phyloP scores from a whole-genome alignment of 345 rosid genomes.

The Brassica incana region DNA sequence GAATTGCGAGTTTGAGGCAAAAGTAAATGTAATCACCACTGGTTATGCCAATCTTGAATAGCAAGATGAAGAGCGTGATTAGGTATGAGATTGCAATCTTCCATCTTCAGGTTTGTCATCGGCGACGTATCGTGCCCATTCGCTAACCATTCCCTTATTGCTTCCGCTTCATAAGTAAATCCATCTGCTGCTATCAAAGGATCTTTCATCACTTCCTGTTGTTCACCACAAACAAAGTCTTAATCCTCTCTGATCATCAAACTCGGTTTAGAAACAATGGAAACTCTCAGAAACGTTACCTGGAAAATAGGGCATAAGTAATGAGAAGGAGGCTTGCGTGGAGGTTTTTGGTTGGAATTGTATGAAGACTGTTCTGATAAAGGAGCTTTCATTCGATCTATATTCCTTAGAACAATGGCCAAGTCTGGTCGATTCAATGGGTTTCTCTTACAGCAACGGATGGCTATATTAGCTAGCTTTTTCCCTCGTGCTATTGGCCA shows the following conservation, averaged over 20 bases:
- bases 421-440: slow-evolving; percentile 58
- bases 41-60: slow-evolving; percentile 76
- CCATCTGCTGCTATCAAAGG: slow-evolving; percentile 92
- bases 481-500: slow-evolving; percentile 65
- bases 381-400: slow-evolving; percentile 51
- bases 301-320: slow-evolving; percentile 90
- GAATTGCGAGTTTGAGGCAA: slow-evolving; percentile 21
- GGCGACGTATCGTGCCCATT: slow-evolving; percentile 86
- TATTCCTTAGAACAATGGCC: slow-evolving; percentile 51
- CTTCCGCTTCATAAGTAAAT: slow-evolving; percentile 86
- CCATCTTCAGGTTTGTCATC: slow-evolving; percentile 84
- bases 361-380: slow-evolving; percentile 36
- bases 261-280: neutral
- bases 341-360: slow-evolving; percentile 45
- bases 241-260: neutral
- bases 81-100: slow-evolving; percentile 66
- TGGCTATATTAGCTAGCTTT: slow-evolving; percentile 61
- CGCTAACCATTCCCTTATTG: slow-evolving; percentile 79
- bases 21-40: slow-evolving; percentile 42
- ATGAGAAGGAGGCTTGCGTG: slow-evolving; percentile 61
- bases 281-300: slow-evolving; percentile 43
- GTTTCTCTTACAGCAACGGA: slow-evolving; percentile 64
- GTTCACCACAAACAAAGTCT: neutral
- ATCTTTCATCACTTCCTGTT: slow-evolving; percentile 58
- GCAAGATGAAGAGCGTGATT: slow-evolving; percentile 84